Evolutionary conservation across 2,329 filamentous ascomycete genomes (phyloP).

Genomic region (Xylaria polymorpha): DNA sequence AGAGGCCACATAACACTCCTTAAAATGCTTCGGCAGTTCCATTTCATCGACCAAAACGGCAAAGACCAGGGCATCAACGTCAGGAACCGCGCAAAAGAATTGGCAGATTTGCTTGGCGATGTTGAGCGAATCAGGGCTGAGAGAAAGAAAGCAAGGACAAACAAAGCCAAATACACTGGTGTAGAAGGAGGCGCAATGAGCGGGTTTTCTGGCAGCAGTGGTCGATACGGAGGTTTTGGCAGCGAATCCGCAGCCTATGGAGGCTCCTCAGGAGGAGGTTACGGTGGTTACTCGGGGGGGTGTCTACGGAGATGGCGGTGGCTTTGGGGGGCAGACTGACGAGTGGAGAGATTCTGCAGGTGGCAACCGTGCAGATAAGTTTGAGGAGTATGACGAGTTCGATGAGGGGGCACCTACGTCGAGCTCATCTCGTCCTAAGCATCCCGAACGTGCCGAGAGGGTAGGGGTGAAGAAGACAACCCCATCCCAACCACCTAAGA

Average conservation of each 20-base stretch:
- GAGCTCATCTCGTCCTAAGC: constrained; percentile 64
- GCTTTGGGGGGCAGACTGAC: constrained; percentile 82
- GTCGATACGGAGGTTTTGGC: constrained; percentile 89
- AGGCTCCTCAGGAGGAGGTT: constrained; percentile 61
- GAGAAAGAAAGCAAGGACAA: constrained; percentile 89
- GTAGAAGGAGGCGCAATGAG: constrained; percentile 82
- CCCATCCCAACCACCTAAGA: constrained; percentile 72
- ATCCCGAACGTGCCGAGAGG: constrained; percentile 58
- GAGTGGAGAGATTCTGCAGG: constrained; percentile 72
- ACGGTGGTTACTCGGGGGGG: constrained; percentile 73
- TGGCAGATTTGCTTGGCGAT: constrained; percentile 91
- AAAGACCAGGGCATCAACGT: constrained; percentile 99
- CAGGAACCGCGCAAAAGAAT: constrained; percentile 93
- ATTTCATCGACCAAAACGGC: constrained; percentile 94
- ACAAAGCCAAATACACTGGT: constrained; percentile 94
- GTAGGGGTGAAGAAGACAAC: constrained; percentile 65
- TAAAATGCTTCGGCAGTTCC: constrained; percentile 98
- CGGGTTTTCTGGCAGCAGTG: constrained; percentile 64
- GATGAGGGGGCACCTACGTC: constrained; percentile 76
- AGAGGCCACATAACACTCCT: constrained; percentile 93
- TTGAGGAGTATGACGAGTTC: constrained; percentile 97
- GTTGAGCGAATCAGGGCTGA: constrained; percentile 86
- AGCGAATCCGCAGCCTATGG: constrained; percentile 83
- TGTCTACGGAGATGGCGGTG: constrained; percentile 96
- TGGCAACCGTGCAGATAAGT: constrained; percentile 75